phyloP scores from a whole-genome alignment of 768 basidiomycete genomes.

The Rhizopogon salebrosus region DNA sequence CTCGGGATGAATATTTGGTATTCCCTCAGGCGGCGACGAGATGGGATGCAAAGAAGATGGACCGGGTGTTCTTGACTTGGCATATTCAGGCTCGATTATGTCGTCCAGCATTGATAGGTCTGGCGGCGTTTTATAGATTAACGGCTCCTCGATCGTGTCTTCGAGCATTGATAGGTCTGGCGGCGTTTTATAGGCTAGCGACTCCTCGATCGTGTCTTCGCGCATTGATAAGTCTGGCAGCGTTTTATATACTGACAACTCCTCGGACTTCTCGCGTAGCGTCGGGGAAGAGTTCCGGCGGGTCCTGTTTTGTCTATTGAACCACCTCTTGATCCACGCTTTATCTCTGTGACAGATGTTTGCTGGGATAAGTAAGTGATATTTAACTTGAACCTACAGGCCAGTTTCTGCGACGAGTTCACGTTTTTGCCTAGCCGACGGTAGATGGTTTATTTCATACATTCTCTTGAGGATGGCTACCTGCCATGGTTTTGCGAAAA shows the following conservation, averaged over 20 bases:
- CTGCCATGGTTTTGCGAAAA: slow-evolving; percentile 23
- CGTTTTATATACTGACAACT: not conserved
- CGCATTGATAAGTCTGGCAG: not conserved
- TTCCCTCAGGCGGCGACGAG: not conserved
- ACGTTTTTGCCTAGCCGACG: slow-evolving; percentile 17
- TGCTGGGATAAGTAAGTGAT: slow-evolving; percentile 1
- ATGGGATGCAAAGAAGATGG: not conserved
- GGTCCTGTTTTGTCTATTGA: slow-evolving; percentile 20
- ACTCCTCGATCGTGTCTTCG: not conserved
- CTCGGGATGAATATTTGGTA: too few relatives aligned
- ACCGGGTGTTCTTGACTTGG: not conserved
- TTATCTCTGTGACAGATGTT: slow-evolving; percentile 15
- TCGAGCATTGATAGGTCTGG: not conserved
- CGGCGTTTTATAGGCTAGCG: not conserved
- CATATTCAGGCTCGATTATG: not conserved
- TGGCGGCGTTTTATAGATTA: not conserved
- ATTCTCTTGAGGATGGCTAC: slow-evolving; percentile 24
- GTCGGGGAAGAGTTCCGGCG: not conserved
- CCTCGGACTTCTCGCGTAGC: not conserved
- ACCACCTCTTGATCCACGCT: slow-evolving; percentile 26
- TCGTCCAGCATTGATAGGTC: not conserved
- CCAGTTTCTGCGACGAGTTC: slow-evolving; percentile 22
- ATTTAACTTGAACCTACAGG: slow-evolving; percentile 19
- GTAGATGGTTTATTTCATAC: slow-evolving; percentile 14
- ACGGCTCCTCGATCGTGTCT: not conserved